Evolutionary conservation across 306 rosid species (phyloP).

Genomic region (Acacia acuminata): DNA sequence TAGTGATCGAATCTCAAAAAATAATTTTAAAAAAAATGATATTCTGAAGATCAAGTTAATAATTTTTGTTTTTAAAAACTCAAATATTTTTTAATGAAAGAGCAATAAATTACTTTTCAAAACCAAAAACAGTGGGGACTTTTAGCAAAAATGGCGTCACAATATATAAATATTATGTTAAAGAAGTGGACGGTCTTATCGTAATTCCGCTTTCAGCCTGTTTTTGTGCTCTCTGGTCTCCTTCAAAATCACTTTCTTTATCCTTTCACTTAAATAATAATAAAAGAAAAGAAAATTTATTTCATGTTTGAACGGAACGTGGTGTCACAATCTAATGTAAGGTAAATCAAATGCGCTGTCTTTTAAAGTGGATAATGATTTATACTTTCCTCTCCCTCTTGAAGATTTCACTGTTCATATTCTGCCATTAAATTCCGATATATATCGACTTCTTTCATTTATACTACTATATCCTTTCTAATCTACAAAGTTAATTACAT

Average conservation of each 20-base stretch:
- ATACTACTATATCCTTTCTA: background rate
- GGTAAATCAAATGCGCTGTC: background rate
- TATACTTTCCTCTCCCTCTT: background rate
- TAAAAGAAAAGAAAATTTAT: background rate
- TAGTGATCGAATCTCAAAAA: background rate
- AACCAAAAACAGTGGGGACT: background rate
- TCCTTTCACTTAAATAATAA: background rate
- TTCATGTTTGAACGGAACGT: background rate
- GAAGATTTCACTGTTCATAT: background rate
- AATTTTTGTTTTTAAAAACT: no score
- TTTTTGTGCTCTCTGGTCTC: background rate
- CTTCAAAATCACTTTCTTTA: background rate
- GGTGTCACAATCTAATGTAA: background rate
- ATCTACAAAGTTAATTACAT: background rate
- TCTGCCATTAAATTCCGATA: background rate
- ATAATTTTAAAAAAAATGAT: no score
- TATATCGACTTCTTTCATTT: background rate
- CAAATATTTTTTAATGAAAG: background rate
- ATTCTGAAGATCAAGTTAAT: no score
- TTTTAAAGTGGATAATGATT: background rate
- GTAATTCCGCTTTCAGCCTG: background rate
- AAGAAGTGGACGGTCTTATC: background rate
- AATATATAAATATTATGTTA: background rate
- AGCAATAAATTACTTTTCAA: background rate
- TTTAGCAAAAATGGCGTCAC: background rate